Base-by-base conservation (phyloP, 768 basidiomycete species). In the Russula ochroleuca region DNA sequence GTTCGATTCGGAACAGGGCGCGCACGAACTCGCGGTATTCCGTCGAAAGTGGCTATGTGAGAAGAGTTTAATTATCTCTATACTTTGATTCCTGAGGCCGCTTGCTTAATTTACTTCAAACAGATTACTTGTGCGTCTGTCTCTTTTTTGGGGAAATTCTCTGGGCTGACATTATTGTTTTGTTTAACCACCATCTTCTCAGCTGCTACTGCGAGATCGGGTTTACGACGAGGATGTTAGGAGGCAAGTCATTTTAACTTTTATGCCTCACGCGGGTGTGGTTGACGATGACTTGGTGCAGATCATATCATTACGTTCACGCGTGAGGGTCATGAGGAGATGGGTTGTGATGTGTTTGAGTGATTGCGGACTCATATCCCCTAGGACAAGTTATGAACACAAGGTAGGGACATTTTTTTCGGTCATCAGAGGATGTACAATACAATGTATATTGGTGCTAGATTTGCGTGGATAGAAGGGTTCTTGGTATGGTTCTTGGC, bases 1-100 rank as follows among this genome's bases (percentile, higher is more conserved):
- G 61, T 83, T 84, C 77, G 74, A 73, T 51, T 40, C 49, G 19
- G 31, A 40, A 28, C 49, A 21, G 19, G 76, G 78, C 11, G 74
- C 58, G 41, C 33, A 78, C 55, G 88, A 88, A 70, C 80, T 88
- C 51, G 85, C 87, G 69, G 85, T 90, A 33, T 92, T 92, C 74
- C 82, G 81, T 70, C 73, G 87, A 61, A 89, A 88, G 72, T 88
- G 87, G 86, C 80, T 83, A 69, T 88, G 84, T 86, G 68, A 73
- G 50, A 19, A 35, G 7, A 14, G 21, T 33, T 23, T 21, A 21
- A 11, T 11, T 45, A n/a, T 9, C 19, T 9, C n/a, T n/a, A 13
- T 52, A 33, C 9, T 23, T 35, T 37, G 35, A 15, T 14, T 25
- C 21, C n/a, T 10, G 45, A 47, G 43, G n/a, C 37, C 35, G 2